A percentile compares a stretch with the other conserved stretches of the same genome.
phyloP scores from a whole-genome alignment of 2,329 filamentous ascomycete genomes.

The Fulvia fulva region DNA sequence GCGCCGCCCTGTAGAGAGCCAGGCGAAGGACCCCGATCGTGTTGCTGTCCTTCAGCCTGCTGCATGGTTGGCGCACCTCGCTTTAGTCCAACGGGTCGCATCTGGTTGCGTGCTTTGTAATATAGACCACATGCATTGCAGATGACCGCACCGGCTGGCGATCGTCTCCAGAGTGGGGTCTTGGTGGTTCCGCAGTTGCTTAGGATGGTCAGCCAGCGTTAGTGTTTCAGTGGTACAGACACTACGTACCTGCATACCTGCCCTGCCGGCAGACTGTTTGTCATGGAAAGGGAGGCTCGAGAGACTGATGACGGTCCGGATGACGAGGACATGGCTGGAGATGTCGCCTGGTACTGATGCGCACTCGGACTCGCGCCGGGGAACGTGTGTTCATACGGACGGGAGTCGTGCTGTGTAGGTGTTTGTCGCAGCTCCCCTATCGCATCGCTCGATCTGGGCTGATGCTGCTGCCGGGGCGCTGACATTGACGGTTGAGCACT shows the following conservation, averaged over 20 bases:
- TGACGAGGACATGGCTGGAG: slow-evolving; percentile 8
- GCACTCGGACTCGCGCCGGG: not conserved
- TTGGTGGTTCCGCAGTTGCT: slow-evolving; percentile 95
- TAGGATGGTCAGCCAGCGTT: slow-evolving; percentile 7
- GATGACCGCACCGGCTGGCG: slow-evolving; percentile 87
- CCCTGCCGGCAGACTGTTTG: slow-evolving; percentile 47
- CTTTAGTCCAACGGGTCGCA: slow-evolving; percentile 85
- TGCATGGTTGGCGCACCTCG: slow-evolving; percentile 53
- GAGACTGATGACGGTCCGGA: slow-evolving; percentile 6
- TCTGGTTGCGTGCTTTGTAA: slow-evolving; percentile 85
- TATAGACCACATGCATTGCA: slow-evolving; percentile 98
- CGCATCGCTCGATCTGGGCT: slow-evolving; percentile 6
- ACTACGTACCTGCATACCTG: slow-evolving; percentile 67
- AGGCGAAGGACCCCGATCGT: slow-evolving; percentile 39
- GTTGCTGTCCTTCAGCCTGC: slow-evolving; percentile 34
- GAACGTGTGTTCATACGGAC: not conserved
- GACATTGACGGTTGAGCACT: slow-evolving; percentile 21
- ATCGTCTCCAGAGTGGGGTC: slow-evolving; percentile 91
- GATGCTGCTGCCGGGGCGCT: slow-evolving; percentile 5
- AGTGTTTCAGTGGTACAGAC: not conserved
- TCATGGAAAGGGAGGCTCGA: slow-evolving; percentile 8
- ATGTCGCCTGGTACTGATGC: slow-evolving; percentile 10
- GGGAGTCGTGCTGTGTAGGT: slow-evolving; percentile 2
- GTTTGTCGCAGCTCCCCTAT: slow-evolving; percentile 2
- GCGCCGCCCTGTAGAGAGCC: slow-evolving; percentile 43